These are phyloP conservation scores for Multifurca ochricompacta DNA, from an alignment of 768 basidiomycete species.

Conservation along the genomic window DNA sequence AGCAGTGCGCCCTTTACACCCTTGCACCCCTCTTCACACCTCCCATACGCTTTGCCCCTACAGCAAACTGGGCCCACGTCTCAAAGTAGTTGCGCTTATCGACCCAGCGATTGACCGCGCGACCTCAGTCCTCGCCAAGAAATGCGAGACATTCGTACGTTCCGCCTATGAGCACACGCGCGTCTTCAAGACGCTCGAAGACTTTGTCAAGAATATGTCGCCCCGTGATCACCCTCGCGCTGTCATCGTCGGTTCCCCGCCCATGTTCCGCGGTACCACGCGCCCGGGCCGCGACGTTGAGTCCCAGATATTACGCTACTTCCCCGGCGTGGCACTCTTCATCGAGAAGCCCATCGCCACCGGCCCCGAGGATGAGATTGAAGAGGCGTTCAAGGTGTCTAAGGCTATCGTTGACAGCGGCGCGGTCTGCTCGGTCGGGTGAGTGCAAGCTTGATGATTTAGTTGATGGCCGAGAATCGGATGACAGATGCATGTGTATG, in stretches of 20 bases:
- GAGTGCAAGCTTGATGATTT: constrained; percentile 23
- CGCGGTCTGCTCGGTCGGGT: constrained; percentile 87
- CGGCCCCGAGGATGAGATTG: constrained; percentile 59
- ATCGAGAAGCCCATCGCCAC: constrained; percentile 91
- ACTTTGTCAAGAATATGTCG: constrained; percentile 66
- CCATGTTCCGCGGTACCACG: constrained; percentile 81
- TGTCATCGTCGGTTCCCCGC: constrained; percentile 86
- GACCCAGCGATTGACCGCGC: constrained; percentile 86
- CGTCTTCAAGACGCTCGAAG: constrained; percentile 77
- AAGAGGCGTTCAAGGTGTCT: constrained; percentile 63
- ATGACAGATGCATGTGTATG: neutral
- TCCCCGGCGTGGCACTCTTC: constrained; percentile 86
- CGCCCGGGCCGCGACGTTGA: constrained; percentile 78
- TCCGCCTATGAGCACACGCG: constrained; percentile 89
- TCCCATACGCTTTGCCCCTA: constrained; percentile 12
- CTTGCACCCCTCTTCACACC: neutral
- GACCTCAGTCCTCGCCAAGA: constrained; percentile 71
- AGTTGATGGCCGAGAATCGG: neutral
- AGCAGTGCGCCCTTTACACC: constrained; percentile 50
- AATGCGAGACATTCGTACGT: constrained; percentile 87
- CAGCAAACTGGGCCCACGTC: constrained; percentile 90
- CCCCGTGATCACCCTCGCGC: constrained; percentile 66
- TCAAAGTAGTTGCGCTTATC: constrained; percentile 92
- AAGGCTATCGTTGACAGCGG: constrained; percentile 59
- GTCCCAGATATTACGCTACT: constrained; percentile 74